These are phyloP conservation scores for Podaxis sp. DNA, from an alignment of 768 basidiomycete species.

Conservation along the genomic window DNA sequence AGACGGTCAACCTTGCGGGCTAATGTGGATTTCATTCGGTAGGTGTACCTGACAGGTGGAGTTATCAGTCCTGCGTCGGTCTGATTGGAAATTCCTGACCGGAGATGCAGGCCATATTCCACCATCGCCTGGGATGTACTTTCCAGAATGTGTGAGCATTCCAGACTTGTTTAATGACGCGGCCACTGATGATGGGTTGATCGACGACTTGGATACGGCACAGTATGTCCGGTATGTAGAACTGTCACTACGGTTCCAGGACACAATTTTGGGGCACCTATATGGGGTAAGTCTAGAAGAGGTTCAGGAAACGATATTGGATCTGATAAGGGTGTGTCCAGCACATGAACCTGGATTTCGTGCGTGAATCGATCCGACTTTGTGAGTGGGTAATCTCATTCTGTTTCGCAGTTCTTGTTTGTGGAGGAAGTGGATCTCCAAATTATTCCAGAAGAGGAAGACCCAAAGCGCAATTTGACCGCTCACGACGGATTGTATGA, in stretches of 20 bases:
- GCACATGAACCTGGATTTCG: slow-evolving; percentile 87
- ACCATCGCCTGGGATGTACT: slow-evolving; percentile 75
- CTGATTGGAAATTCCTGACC: slow-evolving; percentile 20
- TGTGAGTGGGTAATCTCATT: slow-evolving; percentile 14
- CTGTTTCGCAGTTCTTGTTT: slow-evolving; percentile 45
- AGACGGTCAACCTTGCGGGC: slow-evolving; percentile 10
- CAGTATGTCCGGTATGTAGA: slow-evolving; percentile 68
- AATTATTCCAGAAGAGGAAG: slow-evolving; percentile 28
- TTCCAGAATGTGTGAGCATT: slow-evolving; percentile 73
- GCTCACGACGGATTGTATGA: slow-evolving; percentile 42
- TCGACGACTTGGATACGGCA: slow-evolving; percentile 9
- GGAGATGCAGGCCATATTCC: slow-evolving; percentile 71
- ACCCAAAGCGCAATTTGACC: slow-evolving; percentile 11
- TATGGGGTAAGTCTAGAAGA: slow-evolving; percentile 52
- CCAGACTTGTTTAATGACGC: not conserved
- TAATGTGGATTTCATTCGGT: slow-evolving; percentile 4
- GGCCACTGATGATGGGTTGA: not conserved
- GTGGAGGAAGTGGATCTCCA: slow-evolving; percentile 51
- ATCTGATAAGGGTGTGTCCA: slow-evolving; percentile 22
- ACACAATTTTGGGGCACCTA: slow-evolving; percentile 82
- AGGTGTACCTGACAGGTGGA: slow-evolving; percentile 27
- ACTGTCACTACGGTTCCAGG: slow-evolving; percentile 77
- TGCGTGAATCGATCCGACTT: slow-evolving; percentile 27
- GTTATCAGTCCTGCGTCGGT: slow-evolving; percentile 37
- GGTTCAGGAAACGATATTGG: not conserved